Evolutionary conservation across 257 asterid genomes (phyloP), one percentile per base, ranked within the genome.

Genomic region (Echium plantagineum): DNA sequence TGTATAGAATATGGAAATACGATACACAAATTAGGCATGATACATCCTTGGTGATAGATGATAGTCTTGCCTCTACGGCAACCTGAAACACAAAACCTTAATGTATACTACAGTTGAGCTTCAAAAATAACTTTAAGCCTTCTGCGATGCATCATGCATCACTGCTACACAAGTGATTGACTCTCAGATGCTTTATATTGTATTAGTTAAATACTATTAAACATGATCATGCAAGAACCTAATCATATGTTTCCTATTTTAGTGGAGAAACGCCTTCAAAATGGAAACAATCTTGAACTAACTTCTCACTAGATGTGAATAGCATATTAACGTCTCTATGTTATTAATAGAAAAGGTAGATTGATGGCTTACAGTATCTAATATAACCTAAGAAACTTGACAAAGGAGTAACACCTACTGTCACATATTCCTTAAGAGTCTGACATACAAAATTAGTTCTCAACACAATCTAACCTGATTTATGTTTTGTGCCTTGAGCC

Each of bases 401-500:
- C 49, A 42, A 17, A 42, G 17, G 49, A 42, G 49, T 42, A 42
- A 7, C 46, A 42, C 49, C 16, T 42, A 42, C 9, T 42, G 49
- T 42, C 10, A 13, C 49, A 42, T 42, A 13, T 42, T 42, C 49
- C 49, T 42, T 13, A 42, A 42, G 2, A 24, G 49, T 1, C 48
- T 4, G 49, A 42, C 49, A 42, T 13, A 42, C 4, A 42, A 42
- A 26, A 35, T 26, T 15, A 8, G 22, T 52, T 48, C 5, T 18
- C 26, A 54, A 48, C 55, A 48, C 52, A 57, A 54, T 52, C 59
- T 57, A 66, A 89, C 98, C 97, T 93, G 98, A 59, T 93, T 93
- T 66, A 93, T 89, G 65, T 81, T 93, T 71, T 89, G 97, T 52
- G 94, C 80, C 76, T 93, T 93, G 64, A 91, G 90, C 80, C 85